Base-by-base conservation (phyloP, 768 basidiomycete genomes). In the Tylopilus plumbeoviolaceoides region DNA sequence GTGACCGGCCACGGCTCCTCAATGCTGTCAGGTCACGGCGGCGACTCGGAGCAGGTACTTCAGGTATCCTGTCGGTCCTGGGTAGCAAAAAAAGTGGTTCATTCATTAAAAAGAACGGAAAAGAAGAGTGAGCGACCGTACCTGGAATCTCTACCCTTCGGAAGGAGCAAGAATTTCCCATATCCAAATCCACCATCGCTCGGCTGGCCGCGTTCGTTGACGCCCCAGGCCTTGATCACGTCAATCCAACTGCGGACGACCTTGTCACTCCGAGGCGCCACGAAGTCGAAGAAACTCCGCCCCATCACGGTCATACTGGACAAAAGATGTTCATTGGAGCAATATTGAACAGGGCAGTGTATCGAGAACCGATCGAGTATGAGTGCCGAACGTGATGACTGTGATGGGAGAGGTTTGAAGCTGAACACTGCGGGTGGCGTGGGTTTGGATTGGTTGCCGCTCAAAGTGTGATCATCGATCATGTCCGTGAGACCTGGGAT, bases 181-280 rank as follows among this genome's bases (percentile, higher is more conserved):
- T 87, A 91, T 15, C 87, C 89, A 64, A 91, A 91, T 1, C 89
- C 89, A 31, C 89, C 88, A 58, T 90, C 87, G 63, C 85, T 87
- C 21, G 89, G 89, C 68, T 87, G 85, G 0, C 89, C 89, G 3
- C 82, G 79, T 66, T 91, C 89, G 56, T 91, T 91, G 45, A 91
- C 87, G 17, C 89, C 89, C 85, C 89, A 90, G 2, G 82, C 79
- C 64, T 91, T 91, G 60, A 90, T 81, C 47, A 81, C 79, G 55
- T 83, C 83, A 47, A 91, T 83, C 87, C 87, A 90, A 48, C 75
- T 78, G 23, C 81, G 78, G 21, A 91, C 87, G 46, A 78, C 74
- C 11, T 69, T 70, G 69, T 89, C 89, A 59, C 87, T 86, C 57
- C 77, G 73, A 62, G 69, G 72, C 17, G 76, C 65, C 11, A 91